Base-by-base conservation (phyloP, 108 stramenopile genomes). In the Nitzschia putrida region DNA sequence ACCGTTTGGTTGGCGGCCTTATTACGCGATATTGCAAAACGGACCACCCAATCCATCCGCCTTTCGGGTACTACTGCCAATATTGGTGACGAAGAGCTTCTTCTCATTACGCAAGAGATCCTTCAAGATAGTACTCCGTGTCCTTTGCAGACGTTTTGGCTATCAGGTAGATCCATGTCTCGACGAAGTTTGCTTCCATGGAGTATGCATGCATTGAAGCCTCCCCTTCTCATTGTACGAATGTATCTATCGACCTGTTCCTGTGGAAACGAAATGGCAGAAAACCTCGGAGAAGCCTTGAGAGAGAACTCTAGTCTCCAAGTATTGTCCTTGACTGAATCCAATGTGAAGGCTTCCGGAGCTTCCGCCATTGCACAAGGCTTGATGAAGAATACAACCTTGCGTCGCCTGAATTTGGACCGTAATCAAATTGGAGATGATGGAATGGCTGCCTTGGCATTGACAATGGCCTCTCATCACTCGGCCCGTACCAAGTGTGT, bases 401-500 rank as follows among this genome's bases (percentile, higher is more conserved):
- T 88, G n/a, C 41, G 59, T 57, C 73, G 83, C 51, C 50, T 88
- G 40, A 83, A 87, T 57, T 59, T 89, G 68, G 73, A 80, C 54
- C 50, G 70, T 47, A 89, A 89, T 50, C 18, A 44, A 20, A 80
- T 89, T 50, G 77, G 82, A 10, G 81, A 85, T 57, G 45, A 18
- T 18, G 86, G 86, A 4, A 55, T 80, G 9, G 57, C 45, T 22
- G 53, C 57, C 8, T 43, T 89, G 16, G 78, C 71, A 4, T 56
- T 55, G 56, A 51, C 59, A 43, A 56, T 16, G 38, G 57, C 34
- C 51, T 56, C 25, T 69, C 43, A 74, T n/a, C 37, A 50, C 7
- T 54, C 73, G 1, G 49, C 76, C 10, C 3, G 29, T 34, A 34
- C 29, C 29, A 34, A 34, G 29, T 3, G 29, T 34, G 29, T 34